Evolutionary conservation across 768 basidiomycete species (phyloP), one percentile per base, ranked within the genome.

Genomic region (Suillus alpinus): DNA sequence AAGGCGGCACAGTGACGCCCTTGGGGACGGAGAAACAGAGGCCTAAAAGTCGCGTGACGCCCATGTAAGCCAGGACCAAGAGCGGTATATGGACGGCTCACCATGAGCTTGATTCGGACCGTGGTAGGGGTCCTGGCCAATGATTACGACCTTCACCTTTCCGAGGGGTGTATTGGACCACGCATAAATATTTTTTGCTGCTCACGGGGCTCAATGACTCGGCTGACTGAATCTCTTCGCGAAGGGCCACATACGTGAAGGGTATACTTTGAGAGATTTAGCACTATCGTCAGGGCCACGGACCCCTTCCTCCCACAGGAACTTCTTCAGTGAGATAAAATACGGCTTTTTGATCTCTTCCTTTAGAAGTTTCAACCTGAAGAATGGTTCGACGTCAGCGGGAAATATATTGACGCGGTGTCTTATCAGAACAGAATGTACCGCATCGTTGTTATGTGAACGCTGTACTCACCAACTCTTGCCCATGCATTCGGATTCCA

Each of bases 61-160:
- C 58, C 41, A 62, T 41, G 59, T 70, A 39, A 51, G 53, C 34
- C 10, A 16, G 46, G 63, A 44, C 29, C 39, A 41, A 62, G 47
- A 13, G 46, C 39, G 43, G 44, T n/a, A 51, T 39, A 59, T 37
- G 34, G 46, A 50, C 31, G 62, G 65, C 80, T 68, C 65, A 90
- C 91, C 94, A 68, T 95, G 93, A 50, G 94, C 94, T 78, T 95
- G 93, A 51, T 87, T 86, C 41, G 77, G 74, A 62, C 84, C 83
- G 71, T 92, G 91, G 73, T 94, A 95, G 31, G 93, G 93, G 78
- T 95, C 94, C 75, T 94, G 93, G 8, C 91, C 90, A 58, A 98
- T 82, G 61, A 97, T 93, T 53, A 97, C 93, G 31, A 94, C 90
- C 70, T 86, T 88, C 63, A 98, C 86, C 63, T 87, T 85, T 13